Evolutionary conservation across 768 basidiomycete genomes (phyloP).

Genomic region (Aureoboletus auriporus): DNA sequence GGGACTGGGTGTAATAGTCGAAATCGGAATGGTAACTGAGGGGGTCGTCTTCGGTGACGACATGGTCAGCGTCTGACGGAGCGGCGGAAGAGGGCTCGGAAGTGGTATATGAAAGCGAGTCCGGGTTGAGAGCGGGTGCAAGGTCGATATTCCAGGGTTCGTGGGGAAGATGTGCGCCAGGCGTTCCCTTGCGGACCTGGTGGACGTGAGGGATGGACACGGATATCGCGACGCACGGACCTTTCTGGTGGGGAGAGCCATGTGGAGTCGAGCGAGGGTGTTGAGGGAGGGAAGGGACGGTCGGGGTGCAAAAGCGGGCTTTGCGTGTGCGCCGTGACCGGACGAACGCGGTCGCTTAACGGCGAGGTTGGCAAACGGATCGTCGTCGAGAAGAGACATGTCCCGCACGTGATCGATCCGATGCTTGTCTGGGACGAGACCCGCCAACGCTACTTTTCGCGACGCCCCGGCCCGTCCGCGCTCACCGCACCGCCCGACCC

Average conservation of each 20-base stretch:
- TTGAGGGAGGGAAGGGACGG: conserved; percentile 43
- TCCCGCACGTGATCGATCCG: conserved; percentile 37
- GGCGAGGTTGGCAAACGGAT: conserved; percentile 65
- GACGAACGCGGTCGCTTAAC: conserved; percentile 35
- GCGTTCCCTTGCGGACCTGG: conserved; percentile 38
- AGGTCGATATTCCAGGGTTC: conserved; percentile 38
- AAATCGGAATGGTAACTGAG: conserved; percentile 35
- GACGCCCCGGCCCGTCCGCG: background rate
- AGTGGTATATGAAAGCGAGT: conserved; percentile 27
- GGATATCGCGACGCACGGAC: too few relatives aligned
- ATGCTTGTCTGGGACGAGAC: conserved; percentile 51
- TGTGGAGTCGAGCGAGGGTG: conserved; percentile 34
- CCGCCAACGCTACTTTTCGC: conserved; percentile 49
- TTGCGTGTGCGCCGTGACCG: conserved; percentile 37
- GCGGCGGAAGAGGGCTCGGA: conserved; percentile 33
- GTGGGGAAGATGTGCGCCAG: conserved; percentile 40
- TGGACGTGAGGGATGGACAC: background rate
- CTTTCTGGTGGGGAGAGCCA: conserved; percentile 33
- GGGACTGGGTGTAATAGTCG: conserved; percentile 33
- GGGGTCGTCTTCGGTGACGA: conserved; percentile 22
- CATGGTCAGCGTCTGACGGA: conserved; percentile 28
- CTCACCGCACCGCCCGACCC: background rate
- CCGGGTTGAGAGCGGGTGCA: background rate
- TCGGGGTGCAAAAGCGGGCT: conserved; percentile 36
- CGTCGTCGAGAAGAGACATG: conserved; percentile 52